Percentiles rank a stretch among this genome's conserved stretches.
Conservation (phyloP, 2,329 filamentous ascomycete species). For the Rhynchosporium secalis region DNA sequence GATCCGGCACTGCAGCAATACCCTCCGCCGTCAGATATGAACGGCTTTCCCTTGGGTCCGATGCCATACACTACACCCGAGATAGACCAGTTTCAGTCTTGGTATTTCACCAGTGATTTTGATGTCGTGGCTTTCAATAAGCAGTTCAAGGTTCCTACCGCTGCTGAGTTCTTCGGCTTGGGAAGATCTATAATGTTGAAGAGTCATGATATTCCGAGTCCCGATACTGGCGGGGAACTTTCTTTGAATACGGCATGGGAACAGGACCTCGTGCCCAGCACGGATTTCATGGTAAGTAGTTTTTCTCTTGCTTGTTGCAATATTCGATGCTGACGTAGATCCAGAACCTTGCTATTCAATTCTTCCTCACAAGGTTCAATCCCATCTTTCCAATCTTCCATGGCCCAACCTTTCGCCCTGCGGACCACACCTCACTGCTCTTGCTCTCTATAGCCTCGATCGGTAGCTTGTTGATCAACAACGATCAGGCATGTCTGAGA, state of each 20-base stretch:
- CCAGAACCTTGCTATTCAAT: slow-evolving; percentile 13
- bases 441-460: slow-evolving; percentile 26
- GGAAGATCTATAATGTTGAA: neutral
- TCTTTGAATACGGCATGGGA: slow-evolving; percentile 10
- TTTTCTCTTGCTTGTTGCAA: neutral
- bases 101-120: slow-evolving; percentile 9
- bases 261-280: neutral
- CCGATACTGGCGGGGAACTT: slow-evolving; percentile 6
- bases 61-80: slow-evolving; percentile 10
- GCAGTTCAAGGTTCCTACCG: slow-evolving; percentile 4
- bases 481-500: slow-evolving; percentile 9
- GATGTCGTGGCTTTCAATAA: slow-evolving; percentile 13
- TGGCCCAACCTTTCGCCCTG: slow-evolving; percentile 22
- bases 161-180: slow-evolving; percentile 10
- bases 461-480: slow-evolving; percentile 23
- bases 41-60: neutral
- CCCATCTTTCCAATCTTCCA: slow-evolving; percentile 27
- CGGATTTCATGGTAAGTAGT: slow-evolving; percentile 2
- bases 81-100: slow-evolving; percentile 11
- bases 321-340: neutral
- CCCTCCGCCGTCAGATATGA: neutral
- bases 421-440: slow-evolving; percentile 19
- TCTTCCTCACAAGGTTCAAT: slow-evolving; percentile 24
- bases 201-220: slow-evolving; percentile 15
- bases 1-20: slow-evolving; percentile 11